Conservation (phyloP, 805 yeast species). For the Saccharomycopsis lassenensis region DNA sequence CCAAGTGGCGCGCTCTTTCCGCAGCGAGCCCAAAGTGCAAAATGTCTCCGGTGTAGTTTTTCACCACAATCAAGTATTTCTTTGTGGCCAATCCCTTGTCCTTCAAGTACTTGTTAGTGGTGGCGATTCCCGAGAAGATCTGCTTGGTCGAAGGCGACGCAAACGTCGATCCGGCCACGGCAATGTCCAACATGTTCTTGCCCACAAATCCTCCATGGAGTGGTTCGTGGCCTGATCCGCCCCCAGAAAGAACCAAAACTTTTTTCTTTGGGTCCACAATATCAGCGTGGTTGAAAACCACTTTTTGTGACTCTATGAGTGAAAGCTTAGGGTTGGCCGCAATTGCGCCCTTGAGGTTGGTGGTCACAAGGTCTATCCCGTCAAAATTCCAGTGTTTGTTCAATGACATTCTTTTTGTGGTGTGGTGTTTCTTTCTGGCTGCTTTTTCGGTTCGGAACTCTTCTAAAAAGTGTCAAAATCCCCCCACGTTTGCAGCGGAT, state of each 20-base stretch:
- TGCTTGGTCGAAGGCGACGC: conserved; percentile 95
- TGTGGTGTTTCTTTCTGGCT: neutral
- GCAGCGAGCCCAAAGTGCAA: conserved; percentile 87
- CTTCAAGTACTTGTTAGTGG: conserved; percentile 24
- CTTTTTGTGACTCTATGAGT: conserved; percentile 45
- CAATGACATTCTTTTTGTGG: conserved; percentile 4
- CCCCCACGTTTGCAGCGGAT: too few relatives aligned
- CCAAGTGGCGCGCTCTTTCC: conserved; percentile 75
- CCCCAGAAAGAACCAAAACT: conserved; percentile 75
- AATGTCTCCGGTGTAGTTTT: conserved; percentile 92
- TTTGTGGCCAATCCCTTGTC: conserved; percentile 29
- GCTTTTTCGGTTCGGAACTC: neutral
- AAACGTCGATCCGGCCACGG: conserved; percentile 84
- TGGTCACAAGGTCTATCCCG: conserved; percentile 19
- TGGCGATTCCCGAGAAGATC: conserved; percentile 51
- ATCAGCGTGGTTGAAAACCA: conserved; percentile 30
- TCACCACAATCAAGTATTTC: conserved; percentile 73
- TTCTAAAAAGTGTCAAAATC: too few relatives aligned
- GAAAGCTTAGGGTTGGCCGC: conserved; percentile 43
- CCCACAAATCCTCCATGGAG: conserved; percentile 90
- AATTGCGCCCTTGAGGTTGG: conserved; percentile 42
- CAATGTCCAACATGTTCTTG: conserved; percentile 68
- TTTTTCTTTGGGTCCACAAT: conserved; percentile 28
- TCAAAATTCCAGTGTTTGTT: conserved; percentile 41
- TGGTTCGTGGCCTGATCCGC: conserved; percentile 96